These are phyloP conservation scores for Trapa incisa DNA, from an alignment of 345 rosid genomes.

Conservation along the genomic window DNA sequence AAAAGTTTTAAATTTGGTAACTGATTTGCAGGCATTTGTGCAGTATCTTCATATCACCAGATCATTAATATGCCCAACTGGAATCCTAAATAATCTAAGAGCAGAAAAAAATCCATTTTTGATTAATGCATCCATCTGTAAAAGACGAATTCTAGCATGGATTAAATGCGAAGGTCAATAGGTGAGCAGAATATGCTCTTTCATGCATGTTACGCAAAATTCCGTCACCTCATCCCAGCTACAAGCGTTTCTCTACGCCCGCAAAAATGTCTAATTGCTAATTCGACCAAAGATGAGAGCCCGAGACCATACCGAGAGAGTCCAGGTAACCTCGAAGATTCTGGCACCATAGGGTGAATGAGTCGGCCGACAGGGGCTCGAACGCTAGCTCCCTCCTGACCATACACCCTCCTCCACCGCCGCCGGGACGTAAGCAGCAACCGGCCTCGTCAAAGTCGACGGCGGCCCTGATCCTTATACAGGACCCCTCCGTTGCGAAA, in stretches of 20 bases:
- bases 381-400: constrained; percentile 61
- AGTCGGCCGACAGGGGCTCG: constrained; percentile 49
- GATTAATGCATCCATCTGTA: not conserved
- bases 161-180: not conserved
- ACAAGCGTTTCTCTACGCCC: not conserved
- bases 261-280: not conserved
- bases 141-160: not conserved
- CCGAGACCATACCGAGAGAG: constrained; percentile 40
- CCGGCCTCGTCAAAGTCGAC: constrained; percentile 26
- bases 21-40: not conserved
- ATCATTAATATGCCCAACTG: not conserved
- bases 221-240: not conserved
- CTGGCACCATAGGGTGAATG: constrained; percentile 46
- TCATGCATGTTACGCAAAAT: not conserved
- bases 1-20: not conserved
- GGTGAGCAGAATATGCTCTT: not conserved
- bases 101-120: not conserved
- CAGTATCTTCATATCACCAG: not conserved
- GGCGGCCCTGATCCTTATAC: constrained; percentile 39
- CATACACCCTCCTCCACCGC: constrained; percentile 24
- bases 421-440: constrained; percentile 33
- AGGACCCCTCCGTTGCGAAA: constrained; percentile 39
- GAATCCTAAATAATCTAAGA: not conserved
- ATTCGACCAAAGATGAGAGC: not conserved
- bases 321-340: constrained; percentile 41